phyloP scores from a whole-genome alignment of 129 eudicot species.

The carrot (Daucus carota) region DNA sequence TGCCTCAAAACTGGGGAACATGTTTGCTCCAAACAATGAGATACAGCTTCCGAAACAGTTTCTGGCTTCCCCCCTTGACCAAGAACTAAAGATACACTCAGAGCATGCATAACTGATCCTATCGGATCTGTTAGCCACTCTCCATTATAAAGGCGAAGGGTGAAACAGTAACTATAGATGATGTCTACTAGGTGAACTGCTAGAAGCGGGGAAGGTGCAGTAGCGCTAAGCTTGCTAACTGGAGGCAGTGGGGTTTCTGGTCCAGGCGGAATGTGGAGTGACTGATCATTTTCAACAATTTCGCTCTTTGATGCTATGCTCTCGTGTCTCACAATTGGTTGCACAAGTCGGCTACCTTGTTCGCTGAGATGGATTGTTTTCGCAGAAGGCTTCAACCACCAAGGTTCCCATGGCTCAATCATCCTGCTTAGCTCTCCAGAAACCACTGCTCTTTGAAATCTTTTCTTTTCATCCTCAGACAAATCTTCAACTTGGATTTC shows the following conservation, averaged over 20 bases:
- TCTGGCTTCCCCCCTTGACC: conserved; percentile 67
- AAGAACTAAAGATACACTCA: conserved; percentile 57
- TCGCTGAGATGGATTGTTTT: conserved; percentile 45
- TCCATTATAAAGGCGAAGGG: conserved; percentile 85
- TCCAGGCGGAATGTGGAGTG: conserved; percentile 54
- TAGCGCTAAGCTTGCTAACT: conserved; percentile 43
- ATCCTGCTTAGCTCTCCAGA: conserved; percentile 91
- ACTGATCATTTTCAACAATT: conserved; percentile 15
- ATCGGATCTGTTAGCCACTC: conserved; percentile 74
- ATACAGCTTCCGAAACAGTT: conserved; percentile 55
- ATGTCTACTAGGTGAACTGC: conserved; percentile 76
- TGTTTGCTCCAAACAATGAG: conserved; percentile 69
- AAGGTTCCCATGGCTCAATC: conserved; percentile 92
- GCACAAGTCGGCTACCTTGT: conserved; percentile 66
- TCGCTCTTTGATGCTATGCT: conserved; percentile 5
- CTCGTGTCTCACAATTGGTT: conserved; percentile 41
- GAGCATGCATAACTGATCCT: conserved; percentile 42
- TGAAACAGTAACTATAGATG: conserved; percentile 74
- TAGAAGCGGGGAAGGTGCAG: conserved; percentile 73
- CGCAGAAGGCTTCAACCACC: conserved; percentile 93
- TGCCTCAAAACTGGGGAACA: conserved; percentile 65
- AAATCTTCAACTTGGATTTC: conserved; percentile 54
- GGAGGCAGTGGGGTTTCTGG: conserved; percentile 73
- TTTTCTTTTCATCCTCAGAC: conserved; percentile 48
- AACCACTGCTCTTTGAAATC: conserved; percentile 68